Percentiles rank a stretch among this genome's conserved stretches.
Evolutionary conservation across 305 asterid genomes (phyloP).

Genomic region (Lippia alba): DNA sequence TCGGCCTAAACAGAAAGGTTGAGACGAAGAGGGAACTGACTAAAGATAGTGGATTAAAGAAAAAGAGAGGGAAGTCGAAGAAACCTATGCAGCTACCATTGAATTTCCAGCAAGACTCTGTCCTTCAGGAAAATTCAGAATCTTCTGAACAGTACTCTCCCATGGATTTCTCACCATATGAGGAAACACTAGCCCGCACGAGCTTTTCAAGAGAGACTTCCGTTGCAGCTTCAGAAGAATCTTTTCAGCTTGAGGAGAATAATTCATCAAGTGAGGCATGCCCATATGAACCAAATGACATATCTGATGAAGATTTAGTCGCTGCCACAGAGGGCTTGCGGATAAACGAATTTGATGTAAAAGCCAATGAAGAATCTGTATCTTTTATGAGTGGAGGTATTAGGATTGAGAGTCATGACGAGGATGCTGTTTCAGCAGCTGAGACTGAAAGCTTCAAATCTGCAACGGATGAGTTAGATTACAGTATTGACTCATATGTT

Average conservation of each 20-base stretch:
- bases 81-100: conserved; percentile 49
- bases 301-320: conserved; percentile 58
- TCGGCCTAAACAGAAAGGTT: conserved; percentile 58
- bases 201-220: conserved; percentile 69
- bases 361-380: conserved; percentile 42
- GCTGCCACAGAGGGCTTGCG: conserved; percentile 53
- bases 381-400: conserved; percentile 39
- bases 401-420: conserved; percentile 55
- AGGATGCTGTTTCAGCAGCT: conserved; percentile 71
- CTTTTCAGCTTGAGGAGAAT: conserved; percentile 50
- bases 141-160: conserved; percentile 83
- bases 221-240: conserved; percentile 73
- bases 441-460: conserved; percentile 95
- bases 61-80: conserved; percentile 80
- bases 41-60: conserved; percentile 64
- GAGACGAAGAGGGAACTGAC: conserved; percentile 66
- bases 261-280: conserved; percentile 51
- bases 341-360: conserved; percentile 52
- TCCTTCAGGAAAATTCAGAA: conserved; percentile 53
- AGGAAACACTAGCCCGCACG: conserved; percentile 60
- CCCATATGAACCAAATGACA: conserved; percentile 43
- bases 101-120: conserved; percentile 55
- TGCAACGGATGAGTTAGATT: conserved; percentile 85
- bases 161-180: conserved; percentile 95
- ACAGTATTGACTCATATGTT: conserved; percentile 69